Evolutionary conservation across 2,329 filamentous ascomycete species (phyloP), one percentile per base, ranked within the genome.

Genomic region (Westerdykella aurantiaca): DNA sequence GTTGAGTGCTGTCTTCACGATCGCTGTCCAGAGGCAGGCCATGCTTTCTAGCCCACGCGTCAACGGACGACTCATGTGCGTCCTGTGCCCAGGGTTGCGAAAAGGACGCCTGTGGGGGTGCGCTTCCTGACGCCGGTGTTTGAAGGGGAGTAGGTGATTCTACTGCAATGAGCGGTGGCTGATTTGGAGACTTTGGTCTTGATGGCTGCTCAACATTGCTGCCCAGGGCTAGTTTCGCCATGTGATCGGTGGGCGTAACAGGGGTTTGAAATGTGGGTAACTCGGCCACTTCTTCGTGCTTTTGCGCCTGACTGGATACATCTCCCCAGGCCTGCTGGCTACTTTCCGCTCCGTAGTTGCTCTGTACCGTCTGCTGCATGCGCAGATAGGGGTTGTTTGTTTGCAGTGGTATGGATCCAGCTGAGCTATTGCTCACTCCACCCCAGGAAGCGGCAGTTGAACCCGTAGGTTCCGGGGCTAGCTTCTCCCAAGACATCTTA

Each of bases 381-480:
- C 61, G 61, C 17, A 68, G 57, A 47, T 73, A 73, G 7, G 71
- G 71, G 43, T 73, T 73, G 47, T 72, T 69, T 3, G 69, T 71
- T 45, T 69, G 52, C 16, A 70, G 49, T 1, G 63, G 60, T 29
- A 60, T 43, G 2, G 63, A 63, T 16, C 52, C 51, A 34, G 52
- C 54, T 0, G 65, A 66, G 37, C 56, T 51, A 16, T 53, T 29
- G 52, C 63, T 67, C 10, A 44, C 49, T 16, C 55, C 53, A 23
- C 60, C 56, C 31, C 53, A 62, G 2, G 62, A 64, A 18, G 55
- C 52, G 13, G 57, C 44, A 31, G 51, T 60, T 17, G 59, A 52
- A 9, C 61, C 59, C 2, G 58, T 63, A 7, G 55, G 57, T 46
- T 63, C 60, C 21, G 58, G 56, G 2, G 52, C 57, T 14, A 63